phyloP scores from a whole-genome alignment of 306 rosid genomes.

The Biancaea sappan region DNA sequence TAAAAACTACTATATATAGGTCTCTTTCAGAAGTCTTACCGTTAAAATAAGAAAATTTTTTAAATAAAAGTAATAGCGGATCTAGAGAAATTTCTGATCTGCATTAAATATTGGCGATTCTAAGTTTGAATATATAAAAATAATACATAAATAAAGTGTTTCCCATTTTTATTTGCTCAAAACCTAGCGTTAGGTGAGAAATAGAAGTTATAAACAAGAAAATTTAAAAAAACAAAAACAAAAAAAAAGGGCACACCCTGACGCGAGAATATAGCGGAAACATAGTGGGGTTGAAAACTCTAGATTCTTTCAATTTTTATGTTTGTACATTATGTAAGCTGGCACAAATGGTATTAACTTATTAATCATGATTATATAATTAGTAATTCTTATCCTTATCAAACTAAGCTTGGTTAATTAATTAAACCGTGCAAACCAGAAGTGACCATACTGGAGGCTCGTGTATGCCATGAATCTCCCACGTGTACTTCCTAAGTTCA shows the following conservation, averaged over 20 bases:
- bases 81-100: too few relatives aligned
- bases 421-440: slow-evolving; percentile 34
- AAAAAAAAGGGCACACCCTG: too few relatives aligned
- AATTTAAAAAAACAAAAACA: background rate
- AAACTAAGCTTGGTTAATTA: background rate
- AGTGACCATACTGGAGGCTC: slow-evolving; percentile 11
- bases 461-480: slow-evolving; percentile 37
- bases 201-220: background rate
- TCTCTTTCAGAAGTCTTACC: too few relatives aligned
- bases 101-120: too few relatives aligned
- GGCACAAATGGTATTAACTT: background rate
- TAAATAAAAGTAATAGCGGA: too few relatives aligned
- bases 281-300: background rate
- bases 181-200: too few relatives aligned
- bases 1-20: too few relatives aligned
- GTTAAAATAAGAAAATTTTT: too few relatives aligned
- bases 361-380: background rate
- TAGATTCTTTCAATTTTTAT: background rate
- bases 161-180: too few relatives aligned
- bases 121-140: too few relatives aligned
- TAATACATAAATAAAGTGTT: too few relatives aligned
- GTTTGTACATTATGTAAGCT: background rate
- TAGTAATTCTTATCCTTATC: background rate
- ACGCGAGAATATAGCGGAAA: background rate
- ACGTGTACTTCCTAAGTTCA: slow-evolving; percentile 22